Evolutionary conservation across 176 grass and related monocot species (phyloP).

Genomic region (Echinochloa phyllopogon): DNA sequence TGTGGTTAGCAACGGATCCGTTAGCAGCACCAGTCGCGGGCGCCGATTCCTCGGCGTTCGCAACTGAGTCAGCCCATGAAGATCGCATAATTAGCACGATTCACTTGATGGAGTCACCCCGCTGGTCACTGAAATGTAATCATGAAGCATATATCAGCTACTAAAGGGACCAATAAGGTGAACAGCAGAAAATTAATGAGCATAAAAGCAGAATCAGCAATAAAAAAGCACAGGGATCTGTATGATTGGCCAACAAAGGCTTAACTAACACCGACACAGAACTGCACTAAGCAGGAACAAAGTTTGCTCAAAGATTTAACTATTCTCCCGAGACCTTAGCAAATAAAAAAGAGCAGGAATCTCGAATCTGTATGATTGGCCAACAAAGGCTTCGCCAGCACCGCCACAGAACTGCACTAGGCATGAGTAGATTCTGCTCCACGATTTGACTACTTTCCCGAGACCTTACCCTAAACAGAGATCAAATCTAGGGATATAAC

Average conservation of each 20-base stretch:
- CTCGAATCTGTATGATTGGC: neutral
- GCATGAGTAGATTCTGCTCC: neutral
- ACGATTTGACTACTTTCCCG: neutral
- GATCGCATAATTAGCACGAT: slow-evolving; percentile 86
- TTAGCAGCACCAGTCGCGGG: slow-evolving; percentile 52
- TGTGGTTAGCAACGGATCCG: slow-evolving; percentile 42
- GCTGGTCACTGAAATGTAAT: slow-evolving; percentile 26
- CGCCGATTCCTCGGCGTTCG: slow-evolving; percentile 95
- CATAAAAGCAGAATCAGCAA: slow-evolving; percentile 3
- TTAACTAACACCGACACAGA: neutral
- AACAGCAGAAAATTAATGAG: slow-evolving; percentile 3
- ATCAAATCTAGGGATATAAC: neutral
- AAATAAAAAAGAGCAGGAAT: neutral
- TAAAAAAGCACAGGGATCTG: neutral
- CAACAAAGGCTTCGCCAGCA: neutral
- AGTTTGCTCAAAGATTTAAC: neutral
- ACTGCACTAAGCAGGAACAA: neutral
- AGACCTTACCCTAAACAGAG: neutral
- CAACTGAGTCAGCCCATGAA: slow-evolving; percentile 99
- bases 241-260: neutral
- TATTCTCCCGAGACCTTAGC: neutral
- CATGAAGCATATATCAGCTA: neutral
- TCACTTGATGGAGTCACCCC: slow-evolving; percentile 32
- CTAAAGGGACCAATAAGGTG: neutral
- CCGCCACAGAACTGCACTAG: neutral